Conservation (phyloP, 1,139 yeast species). For the Suhomyces chickasaworum region DNA sequence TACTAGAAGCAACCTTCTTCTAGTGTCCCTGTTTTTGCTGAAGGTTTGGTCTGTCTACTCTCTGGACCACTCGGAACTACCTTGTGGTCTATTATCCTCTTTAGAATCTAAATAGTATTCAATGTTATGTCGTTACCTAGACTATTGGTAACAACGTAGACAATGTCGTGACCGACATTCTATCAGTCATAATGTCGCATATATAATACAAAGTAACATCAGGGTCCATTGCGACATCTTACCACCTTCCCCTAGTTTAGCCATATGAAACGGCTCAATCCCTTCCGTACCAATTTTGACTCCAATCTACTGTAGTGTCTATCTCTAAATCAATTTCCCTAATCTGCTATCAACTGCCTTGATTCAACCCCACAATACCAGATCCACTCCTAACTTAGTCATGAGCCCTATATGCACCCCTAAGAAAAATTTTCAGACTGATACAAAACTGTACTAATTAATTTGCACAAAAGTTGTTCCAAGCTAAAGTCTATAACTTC, state of each 20-base stretch:
- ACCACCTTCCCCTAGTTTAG: too few species aligned
- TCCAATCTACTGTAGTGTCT: neutral
- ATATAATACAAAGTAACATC: neutral
- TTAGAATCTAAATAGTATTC: neutral
- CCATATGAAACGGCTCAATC: neutral
- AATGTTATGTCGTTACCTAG: neutral
- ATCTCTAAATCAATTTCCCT: too few species aligned
- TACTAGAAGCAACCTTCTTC: too few species aligned
- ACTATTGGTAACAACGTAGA: neutral
- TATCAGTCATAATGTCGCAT: neutral
- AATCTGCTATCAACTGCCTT: neutral
- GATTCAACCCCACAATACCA: neutral
- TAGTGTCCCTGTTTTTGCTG: neutral
- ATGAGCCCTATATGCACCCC: conserved; percentile 3
- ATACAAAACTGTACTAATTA: neutral
- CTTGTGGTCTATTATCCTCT: neutral
- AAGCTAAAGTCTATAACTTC: neutral
- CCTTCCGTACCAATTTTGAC: neutral
- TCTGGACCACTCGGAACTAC: neutral
- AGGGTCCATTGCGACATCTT: neutral
- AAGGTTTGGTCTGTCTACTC: neutral
- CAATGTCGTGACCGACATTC: neutral
- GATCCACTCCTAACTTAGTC: neutral
- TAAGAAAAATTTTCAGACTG: conserved; percentile 8
- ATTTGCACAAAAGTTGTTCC: neutral